Percentiles rank a stretch among this genome's conserved stretches.
These are phyloP conservation scores for Mallotus japonicus DNA, from an alignment of 441 rosid species.

Conservation along the genomic window DNA sequence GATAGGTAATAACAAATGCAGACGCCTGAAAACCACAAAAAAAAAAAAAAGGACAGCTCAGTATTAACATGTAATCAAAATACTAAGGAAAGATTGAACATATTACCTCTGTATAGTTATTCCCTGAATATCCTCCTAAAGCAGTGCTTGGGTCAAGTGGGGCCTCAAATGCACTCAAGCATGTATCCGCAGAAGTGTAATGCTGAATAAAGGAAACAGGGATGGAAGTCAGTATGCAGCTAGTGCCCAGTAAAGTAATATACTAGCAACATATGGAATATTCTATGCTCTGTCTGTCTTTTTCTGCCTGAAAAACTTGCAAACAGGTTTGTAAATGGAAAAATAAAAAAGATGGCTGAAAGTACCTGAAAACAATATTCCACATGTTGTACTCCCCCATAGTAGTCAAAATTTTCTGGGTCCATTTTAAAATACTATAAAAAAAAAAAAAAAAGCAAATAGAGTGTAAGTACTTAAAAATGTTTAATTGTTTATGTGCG, in stretches of 20 bases:
- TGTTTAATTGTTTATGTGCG: slow-evolving; percentile 3
- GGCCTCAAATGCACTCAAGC: slow-evolving; percentile 89
- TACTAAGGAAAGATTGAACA: slow-evolving; percentile 24
- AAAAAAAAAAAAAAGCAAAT: slow-evolving; percentile 1
- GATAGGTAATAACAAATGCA: slow-evolving; percentile 86
- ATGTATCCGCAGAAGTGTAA: slow-evolving; percentile 71
- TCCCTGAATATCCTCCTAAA: slow-evolving; percentile 83
- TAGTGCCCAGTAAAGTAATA: slow-evolving; percentile 3
- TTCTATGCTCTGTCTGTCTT: background rate
- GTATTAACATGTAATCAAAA: slow-evolving; percentile 25
- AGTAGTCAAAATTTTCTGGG: slow-evolving; percentile 52
- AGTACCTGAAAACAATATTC: slow-evolving; percentile 90
- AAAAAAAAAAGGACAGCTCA: slow-evolving; percentile 22
- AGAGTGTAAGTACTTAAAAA: slow-evolving; percentile 2
- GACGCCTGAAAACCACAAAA: slow-evolving; percentile 61
- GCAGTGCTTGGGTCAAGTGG: slow-evolving; percentile 93
- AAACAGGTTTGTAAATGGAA: background rate
- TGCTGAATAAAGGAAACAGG: slow-evolving; percentile 49
- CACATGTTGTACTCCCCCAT: slow-evolving; percentile 80
- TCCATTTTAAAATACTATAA: slow-evolving; percentile 87
- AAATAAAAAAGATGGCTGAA: background rate
- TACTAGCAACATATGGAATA: background rate
- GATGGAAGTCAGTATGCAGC: slow-evolving; percentile 19
- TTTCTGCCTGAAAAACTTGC: background rate
- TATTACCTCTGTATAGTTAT: slow-evolving; percentile 69